phyloP scores from a whole-genome alignment of 78 protist species.

The Dictyostelium firmibasis region DNA sequence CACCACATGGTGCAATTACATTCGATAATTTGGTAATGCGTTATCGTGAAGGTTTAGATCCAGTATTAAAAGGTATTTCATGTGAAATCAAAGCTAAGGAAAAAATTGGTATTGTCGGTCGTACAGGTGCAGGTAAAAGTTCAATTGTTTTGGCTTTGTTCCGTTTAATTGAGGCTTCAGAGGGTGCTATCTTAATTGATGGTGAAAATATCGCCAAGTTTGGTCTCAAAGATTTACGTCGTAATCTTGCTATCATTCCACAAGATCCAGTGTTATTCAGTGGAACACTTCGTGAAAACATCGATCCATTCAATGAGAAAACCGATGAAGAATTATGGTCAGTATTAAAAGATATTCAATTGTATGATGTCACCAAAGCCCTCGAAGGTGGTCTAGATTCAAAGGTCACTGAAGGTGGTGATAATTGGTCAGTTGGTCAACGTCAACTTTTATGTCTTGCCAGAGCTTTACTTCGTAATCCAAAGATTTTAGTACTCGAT shows the following conservation, averaged over 20 bases:
- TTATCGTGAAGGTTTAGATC: constrained; percentile 91
- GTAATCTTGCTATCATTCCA: constrained; percentile 92
- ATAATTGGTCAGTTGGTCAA: constrained; percentile 95
- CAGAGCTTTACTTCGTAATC: constrained; percentile 87
- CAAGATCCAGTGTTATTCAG: constrained; percentile 93
- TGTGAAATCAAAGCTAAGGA: constrained; percentile 78
- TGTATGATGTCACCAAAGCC: constrained; percentile 23
- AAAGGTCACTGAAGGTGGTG: constrained; percentile 83
- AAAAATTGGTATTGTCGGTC: constrained; percentile 94
- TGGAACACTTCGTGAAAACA: constrained; percentile 90
- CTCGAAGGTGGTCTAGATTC: constrained; percentile 51
- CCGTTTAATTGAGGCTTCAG: constrained; percentile 74
- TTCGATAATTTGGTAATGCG: constrained; percentile 79
- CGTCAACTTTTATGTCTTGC: constrained; percentile 95
- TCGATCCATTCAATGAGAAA: constrained; percentile 90
- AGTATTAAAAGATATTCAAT: constrained; percentile 78
- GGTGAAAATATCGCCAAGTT: constrained; percentile 82
- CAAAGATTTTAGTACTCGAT: constrained; percentile 86
- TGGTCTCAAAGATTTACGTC: constrained; percentile 84
- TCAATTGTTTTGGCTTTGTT: constrained; percentile 80
- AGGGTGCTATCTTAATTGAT: constrained; percentile 74
- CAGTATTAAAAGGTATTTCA: constrained; percentile 77
- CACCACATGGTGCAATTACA: constrained; percentile 77
- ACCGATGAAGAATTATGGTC: constrained; percentile 86
- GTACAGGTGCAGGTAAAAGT: constrained; percentile 93